Evolutionary conservation across 2,329 filamentous ascomycete genomes (phyloP), one percentile per base, ranked within the genome.

Genomic region (Escovopsis sp.): DNA sequence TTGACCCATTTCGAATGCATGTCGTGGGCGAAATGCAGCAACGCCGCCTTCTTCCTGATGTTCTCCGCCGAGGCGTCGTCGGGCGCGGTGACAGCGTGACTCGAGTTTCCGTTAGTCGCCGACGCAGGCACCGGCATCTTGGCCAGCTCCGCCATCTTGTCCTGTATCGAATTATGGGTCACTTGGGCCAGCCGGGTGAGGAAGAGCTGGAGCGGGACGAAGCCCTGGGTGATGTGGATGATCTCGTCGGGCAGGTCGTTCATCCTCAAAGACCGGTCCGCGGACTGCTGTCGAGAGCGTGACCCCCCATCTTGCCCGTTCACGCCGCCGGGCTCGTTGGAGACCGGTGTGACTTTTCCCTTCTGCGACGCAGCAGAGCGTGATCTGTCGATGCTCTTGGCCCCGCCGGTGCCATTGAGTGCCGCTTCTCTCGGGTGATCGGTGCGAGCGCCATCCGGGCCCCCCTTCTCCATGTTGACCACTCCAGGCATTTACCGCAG

Each of bases 1-100:
- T 98, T 96, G 59, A 94, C 85, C 69, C 93, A 96, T 64, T 85
- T 86, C 28, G 81, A 78, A 55, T 94, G 81, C 54, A 82, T 77
- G 19, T 78, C 74, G 57, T 89, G 81, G 8, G 83, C 78, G 63
- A 91, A 94, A 36, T 83, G 76, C 45, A 94, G 62, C 42, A 95
- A 60, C 33, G 69, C 63, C 26, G 75, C 64, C 62, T 94, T 95
- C 64, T 94, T 94, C 30, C 72, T 68, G 11, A 84, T 55, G 54
- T 85, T 89, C 46, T 80, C 77, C 34, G 61, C 57, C 1, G 77
- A 80, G 18, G 63, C 68, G 53, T 84, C 78, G 43, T 78, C 73
- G 3, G 56, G 51, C 30, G 63, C 58, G 40, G 49, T 53, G 26
- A 51, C 50, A 8, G 51, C 48, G 36, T 53, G 49, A 11, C 52